Conservation (phyloP, 257 asterid genomes). For the Mitragyna speciosa region DNA sequence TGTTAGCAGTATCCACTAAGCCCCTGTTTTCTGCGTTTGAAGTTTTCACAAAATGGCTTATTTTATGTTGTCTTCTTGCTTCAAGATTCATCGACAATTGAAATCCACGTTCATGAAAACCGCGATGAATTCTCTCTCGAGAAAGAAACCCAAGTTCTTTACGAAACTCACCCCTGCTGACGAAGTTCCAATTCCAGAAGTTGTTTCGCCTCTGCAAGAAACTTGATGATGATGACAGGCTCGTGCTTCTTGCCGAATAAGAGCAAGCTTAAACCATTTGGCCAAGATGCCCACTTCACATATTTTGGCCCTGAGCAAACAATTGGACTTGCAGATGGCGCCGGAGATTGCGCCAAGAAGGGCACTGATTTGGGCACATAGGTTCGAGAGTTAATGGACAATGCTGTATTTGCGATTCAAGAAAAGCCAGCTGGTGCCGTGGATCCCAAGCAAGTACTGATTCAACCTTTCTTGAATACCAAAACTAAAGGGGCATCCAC, state of each 20-base stretch:
- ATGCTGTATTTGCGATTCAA: not conserved
- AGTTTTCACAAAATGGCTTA: too few species aligned
- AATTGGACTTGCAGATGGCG: constrained; percentile 48
- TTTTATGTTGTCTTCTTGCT: too few species aligned
- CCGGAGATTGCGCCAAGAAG: constrained; percentile 29
- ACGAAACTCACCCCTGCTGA: not conserved
- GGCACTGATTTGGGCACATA: constrained; percentile 40
- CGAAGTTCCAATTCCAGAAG: not conserved
- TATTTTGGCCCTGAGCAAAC: not conserved
- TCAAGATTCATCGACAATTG: too few species aligned
- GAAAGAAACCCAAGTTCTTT: not conserved
- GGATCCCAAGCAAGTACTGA: constrained; percentile 18
- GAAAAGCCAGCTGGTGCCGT: not conserved
- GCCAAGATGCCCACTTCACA: constrained; percentile 40
- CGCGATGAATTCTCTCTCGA: not conserved
- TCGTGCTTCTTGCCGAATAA: constrained; percentile 33
- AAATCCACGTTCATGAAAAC: too few species aligned
- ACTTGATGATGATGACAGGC: constrained; percentile 19
- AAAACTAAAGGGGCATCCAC: constrained; percentile 31
- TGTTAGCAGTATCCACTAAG: too few species aligned
- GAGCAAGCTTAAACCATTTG: constrained; percentile 17
- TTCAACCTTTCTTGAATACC: constrained; percentile 24
- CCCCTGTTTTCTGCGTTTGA: too few species aligned
- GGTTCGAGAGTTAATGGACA: constrained; percentile 34
- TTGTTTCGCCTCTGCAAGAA: not conserved